Evolutionary conservation across 1,139 yeast species (phyloP), one percentile per base, ranked within the genome.

Genomic region (Pneumocystis oryctolagi): DNA sequence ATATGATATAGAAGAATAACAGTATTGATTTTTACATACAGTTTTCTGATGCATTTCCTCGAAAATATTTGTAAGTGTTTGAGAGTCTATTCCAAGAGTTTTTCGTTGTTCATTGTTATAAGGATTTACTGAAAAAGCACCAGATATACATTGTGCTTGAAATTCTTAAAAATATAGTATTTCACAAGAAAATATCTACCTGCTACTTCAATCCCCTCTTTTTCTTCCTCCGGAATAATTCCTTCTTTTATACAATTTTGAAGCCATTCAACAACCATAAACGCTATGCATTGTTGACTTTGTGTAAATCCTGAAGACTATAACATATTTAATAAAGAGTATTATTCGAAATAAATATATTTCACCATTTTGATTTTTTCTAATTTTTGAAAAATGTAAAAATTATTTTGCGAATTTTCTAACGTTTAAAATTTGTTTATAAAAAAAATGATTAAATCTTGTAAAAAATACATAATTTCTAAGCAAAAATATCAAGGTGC

Each of bases 131-230:
- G 80, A 85, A 73, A 86, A 92, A 5, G 95, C 90, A 70, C 90
- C 97, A 39, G 89, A 82, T 65, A 92, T 82, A 77, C 97, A 89
- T 71, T 67, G 68, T 37, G 64, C 65, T 60, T 47, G 25, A 31
- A 30, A 18, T 0, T 12, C 28, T 61, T 14, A 31, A 12, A 12
- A 37, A 37, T 32, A 31, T 18, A 5, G 0, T 35, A 12, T 6
- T 28, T 28, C 30, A 47, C 12, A 39, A 4, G 1, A 20, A 60
- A 56, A 20, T 59, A 42, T 28, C 88, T 96, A 70, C 89, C 82
- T 68, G 97, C 97, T 62, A 92, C 95, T 68, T 90, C 97, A 71
- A 92, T 80, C n/a, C 97, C 88, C 69, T 92, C 98, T 65, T 80
- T 80, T 71, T 84, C 88, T 69, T 90, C 97, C 68, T 84, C 87